Evolutionary conservation across 73 alveolate genomes (phyloP), one percentile per base, ranked within the genome.

Genomic region (Paramecium sexaurelia): DNA sequence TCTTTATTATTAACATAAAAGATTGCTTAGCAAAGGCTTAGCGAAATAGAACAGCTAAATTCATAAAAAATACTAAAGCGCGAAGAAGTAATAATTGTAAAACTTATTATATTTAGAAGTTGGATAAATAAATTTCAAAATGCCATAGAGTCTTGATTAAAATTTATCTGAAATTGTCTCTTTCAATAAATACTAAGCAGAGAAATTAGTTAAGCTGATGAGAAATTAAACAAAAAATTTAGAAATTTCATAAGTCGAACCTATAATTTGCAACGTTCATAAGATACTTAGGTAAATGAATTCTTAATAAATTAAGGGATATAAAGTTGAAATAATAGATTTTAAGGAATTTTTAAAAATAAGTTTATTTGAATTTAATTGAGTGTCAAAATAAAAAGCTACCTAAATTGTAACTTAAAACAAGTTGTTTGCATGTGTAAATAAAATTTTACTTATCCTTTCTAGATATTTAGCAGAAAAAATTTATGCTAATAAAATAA

Each of bases 261-360:
- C 83, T 29, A 33, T 33, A 8, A 73, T 73, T 27, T 15, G 27
- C 55, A 36, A 73, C 36, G 35, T 73, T 15, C 57, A 73, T 36
- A n/a, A 73, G 15, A 36, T 73, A 13, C 43, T 73, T n/a, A 73
- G 87, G 87, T 73, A 51, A 51, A 51, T 51, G 7, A 5, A 0
- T 51, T 13, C 3, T 36, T 6, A 39, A 22, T 20, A n/a, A 32
- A 73, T 10, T 15, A 11, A 73, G 87, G 7, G 36, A 73, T 36
- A 8, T 73, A 6, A 32, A 73, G 19, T 73, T 32, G 20, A 33
- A 73, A 36, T 73, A 73, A 73, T 36, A 73, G 57, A 22, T 73
- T 15, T 19, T 73, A 36, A 73, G 87, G 29, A 73, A 73, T 73
- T 61, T 73, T 27, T 73, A 73, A 39, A 73, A 73, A 73, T 73